phyloP scores from a whole-genome alignment of 768 basidiomycete genomes.

The Trametes villosa region DNA sequence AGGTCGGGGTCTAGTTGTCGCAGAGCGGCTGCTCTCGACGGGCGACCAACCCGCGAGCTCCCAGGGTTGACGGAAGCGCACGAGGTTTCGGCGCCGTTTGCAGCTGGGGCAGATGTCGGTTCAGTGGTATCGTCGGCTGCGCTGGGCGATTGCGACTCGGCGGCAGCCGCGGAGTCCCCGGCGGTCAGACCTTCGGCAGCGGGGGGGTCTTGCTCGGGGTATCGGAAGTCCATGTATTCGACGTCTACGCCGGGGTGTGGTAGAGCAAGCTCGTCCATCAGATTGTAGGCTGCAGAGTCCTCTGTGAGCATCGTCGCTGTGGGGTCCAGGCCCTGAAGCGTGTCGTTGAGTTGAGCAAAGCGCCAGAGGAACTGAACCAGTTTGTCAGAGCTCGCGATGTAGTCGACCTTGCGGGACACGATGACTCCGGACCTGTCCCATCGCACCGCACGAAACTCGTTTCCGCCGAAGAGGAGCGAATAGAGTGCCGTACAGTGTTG shows the following conservation, averaged over 20 bases:
- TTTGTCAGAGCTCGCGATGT: not conserved
- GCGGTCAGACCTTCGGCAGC: not conserved
- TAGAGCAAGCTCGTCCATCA: not conserved
- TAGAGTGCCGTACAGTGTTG: constrained; percentile 3
- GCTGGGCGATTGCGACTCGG: too few species aligned
- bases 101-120: too few species aligned
- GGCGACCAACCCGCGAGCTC: too few species aligned
- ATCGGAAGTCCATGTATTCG: not conserved
- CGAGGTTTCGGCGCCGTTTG: too few species aligned
- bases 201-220: not conserved
- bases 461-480: not conserved
- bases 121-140: too few species aligned
- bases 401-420: constrained; percentile 1
- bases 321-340: not conserved
- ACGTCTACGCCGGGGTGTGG: not conserved
- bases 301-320: not conserved
- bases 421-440: constrained; percentile 7
- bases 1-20: not conserved
- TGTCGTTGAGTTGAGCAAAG: not conserved
- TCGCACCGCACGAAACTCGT: not conserved
- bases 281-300: not conserved
- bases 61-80: too few species aligned
- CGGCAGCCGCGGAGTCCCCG: too few species aligned
- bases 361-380: constrained; percentile 1
- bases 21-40: not conserved